Evolutionary conservation across 192 early-diverging fungal genomes (phyloP).

Genomic region (Coemansia erecta): DNA sequence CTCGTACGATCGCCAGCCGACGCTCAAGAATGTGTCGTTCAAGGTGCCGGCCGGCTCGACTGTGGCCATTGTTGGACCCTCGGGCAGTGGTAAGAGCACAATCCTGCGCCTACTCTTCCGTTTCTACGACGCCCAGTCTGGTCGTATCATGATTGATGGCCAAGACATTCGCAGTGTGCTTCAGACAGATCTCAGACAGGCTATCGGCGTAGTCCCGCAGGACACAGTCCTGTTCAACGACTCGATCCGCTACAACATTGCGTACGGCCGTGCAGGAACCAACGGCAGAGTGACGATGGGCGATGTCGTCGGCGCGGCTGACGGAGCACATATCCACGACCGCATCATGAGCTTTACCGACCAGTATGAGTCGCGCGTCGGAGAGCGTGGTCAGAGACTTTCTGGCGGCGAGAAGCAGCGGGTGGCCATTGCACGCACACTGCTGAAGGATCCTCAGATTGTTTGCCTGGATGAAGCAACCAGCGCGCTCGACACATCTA

Average conservation of each 20-base stretch:
- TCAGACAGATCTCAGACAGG: slow-evolving; percentile 60
- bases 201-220: slow-evolving; percentile 92
- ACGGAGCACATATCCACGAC: slow-evolving; percentile 73
- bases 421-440: slow-evolving; percentile 86
- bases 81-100: slow-evolving; percentile 71
- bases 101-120: slow-evolving; percentile 81
- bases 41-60: slow-evolving; percentile 48
- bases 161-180: slow-evolving; percentile 66
- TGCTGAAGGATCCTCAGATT: slow-evolving; percentile 88
- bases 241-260: slow-evolving; percentile 91
- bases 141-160: slow-evolving; percentile 85
- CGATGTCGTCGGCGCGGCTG: slow-evolving; percentile 70
- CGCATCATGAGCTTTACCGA: slow-evolving; percentile 73
- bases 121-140: slow-evolving; percentile 83
- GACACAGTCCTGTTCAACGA: slow-evolving; percentile 98
- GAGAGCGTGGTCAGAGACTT: slow-evolving; percentile 86
- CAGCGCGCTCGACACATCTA: slow-evolving; percentile 78
- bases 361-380: slow-evolving; percentile 82
- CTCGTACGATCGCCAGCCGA: slow-evolving; percentile 60
- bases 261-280: slow-evolving; percentile 64
- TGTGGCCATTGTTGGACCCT: slow-evolving; percentile 51
- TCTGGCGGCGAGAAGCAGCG: slow-evolving; percentile 94
- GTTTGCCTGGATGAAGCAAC: slow-evolving; percentile 94
- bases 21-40: slow-evolving; percentile 47
- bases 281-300: slow-evolving; percentile 59